Evolutionary conservation across 208 protist genomes (phyloP).

Genomic region (Naegleria gruberi): DNA sequence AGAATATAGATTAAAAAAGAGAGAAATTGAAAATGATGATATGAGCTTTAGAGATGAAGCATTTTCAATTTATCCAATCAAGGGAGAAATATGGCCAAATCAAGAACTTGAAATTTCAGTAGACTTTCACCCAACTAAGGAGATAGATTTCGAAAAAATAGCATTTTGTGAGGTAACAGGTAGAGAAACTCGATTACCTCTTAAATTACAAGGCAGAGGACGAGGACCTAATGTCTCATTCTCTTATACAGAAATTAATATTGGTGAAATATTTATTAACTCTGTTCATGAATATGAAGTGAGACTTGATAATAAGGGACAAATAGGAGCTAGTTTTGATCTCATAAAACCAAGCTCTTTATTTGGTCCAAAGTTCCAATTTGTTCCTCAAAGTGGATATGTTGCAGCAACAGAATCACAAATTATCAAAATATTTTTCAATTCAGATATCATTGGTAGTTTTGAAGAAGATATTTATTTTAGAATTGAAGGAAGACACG

Average conservation of each 20-base stretch:
- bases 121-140: slow-evolving; percentile 72
- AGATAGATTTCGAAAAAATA: slow-evolving; percentile 52
- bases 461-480: slow-evolving; percentile 74
- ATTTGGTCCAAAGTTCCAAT: slow-evolving; percentile 66
- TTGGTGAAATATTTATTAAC: slow-evolving; percentile 88
- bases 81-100: slow-evolving; percentile 66
- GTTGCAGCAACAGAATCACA: slow-evolving; percentile 57
- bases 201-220: slow-evolving; percentile 62
- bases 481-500: slow-evolving; percentile 64
- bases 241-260: slow-evolving; percentile 69
- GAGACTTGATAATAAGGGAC: slow-evolving; percentile 69
- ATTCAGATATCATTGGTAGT: slow-evolving; percentile 71
- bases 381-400: slow-evolving; percentile 59
- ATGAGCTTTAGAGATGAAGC: slow-evolving; percentile 61
- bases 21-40: slow-evolving; percentile 24
- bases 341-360: slow-evolving; percentile 54
- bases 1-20: slow-evolving; percentile 18
- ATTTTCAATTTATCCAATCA: slow-evolving; percentile 72
- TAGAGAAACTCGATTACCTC: slow-evolving; percentile 53
- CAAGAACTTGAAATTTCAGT: slow-evolving; percentile 66
- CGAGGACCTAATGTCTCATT: slow-evolving; percentile 75
- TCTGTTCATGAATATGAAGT: slow-evolving; percentile 77
- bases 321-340: slow-evolving; percentile 73
- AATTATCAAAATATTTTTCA: slow-evolving; percentile 59
- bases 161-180: slow-evolving; percentile 74